phyloP scores from a whole-genome alignment of 2,329 filamentous ascomycete species.

The Calonectria pseudoturangicola region DNA sequence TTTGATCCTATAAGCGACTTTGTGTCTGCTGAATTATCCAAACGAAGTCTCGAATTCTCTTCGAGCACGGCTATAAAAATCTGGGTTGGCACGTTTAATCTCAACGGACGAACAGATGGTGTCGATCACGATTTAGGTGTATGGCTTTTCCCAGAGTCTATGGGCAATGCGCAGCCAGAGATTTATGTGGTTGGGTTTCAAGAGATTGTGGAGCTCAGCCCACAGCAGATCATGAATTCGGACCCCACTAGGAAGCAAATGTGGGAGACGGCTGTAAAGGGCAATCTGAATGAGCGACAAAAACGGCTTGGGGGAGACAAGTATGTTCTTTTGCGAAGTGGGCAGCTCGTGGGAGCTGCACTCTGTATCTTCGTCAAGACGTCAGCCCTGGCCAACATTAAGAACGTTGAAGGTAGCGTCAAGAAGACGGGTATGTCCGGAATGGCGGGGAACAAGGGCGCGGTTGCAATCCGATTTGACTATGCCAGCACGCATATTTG shows the following conservation, averaged over 20 bases:
- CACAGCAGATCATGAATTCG: slow-evolving; percentile 99
- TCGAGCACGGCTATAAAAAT: slow-evolving; percentile 84
- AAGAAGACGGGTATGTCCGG: slow-evolving; percentile 97
- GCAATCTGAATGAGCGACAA: slow-evolving; percentile 84
- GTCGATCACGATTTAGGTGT: slow-evolving; percentile 86
- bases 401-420: slow-evolving; percentile 96
- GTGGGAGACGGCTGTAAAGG: slow-evolving; percentile 90
- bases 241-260: slow-evolving; percentile 89
- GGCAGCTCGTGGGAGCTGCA: slow-evolving; percentile 95
- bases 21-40: slow-evolving; percentile 84
- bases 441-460: slow-evolving; percentile 98
- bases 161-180: slow-evolving; percentile 81
- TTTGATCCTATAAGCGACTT: slow-evolving; percentile 97
- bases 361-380: slow-evolving; percentile 93
- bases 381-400: slow-evolving; percentile 86
- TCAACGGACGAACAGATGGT: slow-evolving; percentile 90
- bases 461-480: slow-evolving; percentile 96
- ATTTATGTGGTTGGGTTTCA: slow-evolving; percentile 96
- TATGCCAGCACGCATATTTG: slow-evolving; percentile 95
- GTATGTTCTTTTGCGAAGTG: slow-evolving; percentile 92
- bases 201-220: slow-evolving; percentile 97
- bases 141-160: slow-evolving; percentile 84
- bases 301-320: slow-evolving; percentile 79
- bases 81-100: slow-evolving; percentile 93
- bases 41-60: slow-evolving; percentile 82